Evolutionary conservation across 2,329 filamentous ascomycete genomes (phyloP).

Genomic region (Ceratocystis cacaofunesta): DNA sequence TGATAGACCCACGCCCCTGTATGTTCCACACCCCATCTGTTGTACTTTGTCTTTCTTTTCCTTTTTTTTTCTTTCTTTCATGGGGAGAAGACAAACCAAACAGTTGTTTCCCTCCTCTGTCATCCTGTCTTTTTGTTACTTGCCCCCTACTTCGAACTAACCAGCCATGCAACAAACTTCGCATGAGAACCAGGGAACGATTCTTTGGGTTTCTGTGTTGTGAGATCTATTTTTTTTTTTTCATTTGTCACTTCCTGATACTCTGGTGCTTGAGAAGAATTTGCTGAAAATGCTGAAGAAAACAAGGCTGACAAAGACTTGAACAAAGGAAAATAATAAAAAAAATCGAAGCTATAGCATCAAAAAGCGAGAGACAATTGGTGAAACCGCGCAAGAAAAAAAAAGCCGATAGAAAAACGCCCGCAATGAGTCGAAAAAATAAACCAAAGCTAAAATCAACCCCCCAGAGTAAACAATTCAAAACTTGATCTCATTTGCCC

Average conservation of each 20-base stretch:
- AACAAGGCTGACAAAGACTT: not conserved
- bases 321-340: slow-evolving; percentile 4
- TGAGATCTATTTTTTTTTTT: too few species aligned
- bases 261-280: too few species aligned
- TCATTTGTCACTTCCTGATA: too few species aligned
- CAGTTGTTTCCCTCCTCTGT: too few species aligned
- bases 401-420: slow-evolving; percentile 3
- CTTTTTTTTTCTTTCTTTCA: not conserved
- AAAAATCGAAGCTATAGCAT: not conserved
- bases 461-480: slow-evolving; percentile 5
- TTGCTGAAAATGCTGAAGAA: not conserved
- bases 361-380: slow-evolving; percentile 1
- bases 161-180: too few species aligned
- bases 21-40: too few species aligned
- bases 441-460: slow-evolving; percentile 13
- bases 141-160: too few species aligned
- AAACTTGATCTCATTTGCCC: not conserved
- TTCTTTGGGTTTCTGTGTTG: too few species aligned
- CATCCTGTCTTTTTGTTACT: too few species aligned
- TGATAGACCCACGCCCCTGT: too few species aligned
- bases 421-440: slow-evolving; percentile 7
- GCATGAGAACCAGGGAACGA: too few species aligned
- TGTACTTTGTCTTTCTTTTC: not conserved
- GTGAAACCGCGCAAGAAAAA: not conserved
- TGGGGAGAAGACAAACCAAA: too few species aligned